Conservation (phyloP, 2,329 filamentous ascomycete species). For the Aspergillus amoenus region DNA sequence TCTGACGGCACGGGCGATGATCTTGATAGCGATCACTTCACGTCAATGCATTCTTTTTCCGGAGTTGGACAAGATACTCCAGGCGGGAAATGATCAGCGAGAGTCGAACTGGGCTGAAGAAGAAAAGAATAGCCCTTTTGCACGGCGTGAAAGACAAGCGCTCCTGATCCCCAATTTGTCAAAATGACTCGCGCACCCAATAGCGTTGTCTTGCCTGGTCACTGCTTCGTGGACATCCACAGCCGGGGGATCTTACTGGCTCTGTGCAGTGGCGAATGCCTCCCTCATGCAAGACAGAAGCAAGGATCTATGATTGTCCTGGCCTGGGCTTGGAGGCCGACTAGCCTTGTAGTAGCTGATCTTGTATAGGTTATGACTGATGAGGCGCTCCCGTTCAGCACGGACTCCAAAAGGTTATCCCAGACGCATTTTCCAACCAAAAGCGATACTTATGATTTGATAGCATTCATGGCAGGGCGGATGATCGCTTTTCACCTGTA, state of each 20-base stretch:
- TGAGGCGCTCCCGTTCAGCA: slow-evolving; percentile 1
- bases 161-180: background rate
- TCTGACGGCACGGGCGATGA: background rate
- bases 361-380: background rate
- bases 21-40: background rate
- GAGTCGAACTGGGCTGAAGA: background rate
- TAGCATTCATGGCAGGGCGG: background rate
- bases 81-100: background rate
- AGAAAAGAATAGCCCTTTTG: background rate
- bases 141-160: background rate
- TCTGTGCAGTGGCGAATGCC: background rate
- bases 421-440: background rate
- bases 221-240: background rate
- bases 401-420: background rate
- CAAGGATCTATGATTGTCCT: slow-evolving; percentile 1
- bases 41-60: slow-evolving; percentile 6
- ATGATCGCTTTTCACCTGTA: slow-evolving; percentile 11
- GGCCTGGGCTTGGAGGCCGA: background rate
- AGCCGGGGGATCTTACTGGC: background rate
- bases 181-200: background rate
- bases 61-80: slow-evolving; percentile 2
- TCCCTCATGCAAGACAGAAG: slow-evolving; percentile 5
- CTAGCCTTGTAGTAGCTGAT: background rate
- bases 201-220: background rate
- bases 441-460: background rate